These are phyloP conservation scores for Selenicereus undatus DNA, from an alignment of 148 eudicot species.

Conservation along the genomic window DNA sequence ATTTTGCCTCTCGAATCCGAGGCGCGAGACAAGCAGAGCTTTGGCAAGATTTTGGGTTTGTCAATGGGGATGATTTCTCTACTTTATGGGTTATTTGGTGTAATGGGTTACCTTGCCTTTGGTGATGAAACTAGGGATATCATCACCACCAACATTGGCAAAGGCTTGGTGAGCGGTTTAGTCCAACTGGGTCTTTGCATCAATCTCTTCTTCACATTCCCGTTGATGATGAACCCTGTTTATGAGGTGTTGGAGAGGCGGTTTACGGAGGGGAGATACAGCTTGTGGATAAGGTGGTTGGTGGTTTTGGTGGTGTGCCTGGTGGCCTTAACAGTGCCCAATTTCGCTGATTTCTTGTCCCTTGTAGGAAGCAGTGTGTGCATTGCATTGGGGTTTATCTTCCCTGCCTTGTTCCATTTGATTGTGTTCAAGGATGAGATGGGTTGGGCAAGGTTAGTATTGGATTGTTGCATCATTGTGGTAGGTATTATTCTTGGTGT, in stretches of 20 bases:
- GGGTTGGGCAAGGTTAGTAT: conserved; percentile 31
- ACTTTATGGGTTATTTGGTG: conserved; percentile 60
- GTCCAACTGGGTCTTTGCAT: conserved; percentile 69
- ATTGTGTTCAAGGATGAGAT: conserved; percentile 56
- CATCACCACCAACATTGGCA: conserved; percentile 66
- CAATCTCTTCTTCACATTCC: conserved; percentile 65
- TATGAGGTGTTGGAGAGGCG: conserved; percentile 79
- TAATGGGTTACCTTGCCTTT: conserved; percentile 69
- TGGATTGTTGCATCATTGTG: conserved; percentile 46
- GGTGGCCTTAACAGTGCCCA: conserved; percentile 70
- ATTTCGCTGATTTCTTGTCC: conserved; percentile 83
- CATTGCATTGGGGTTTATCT: conserved; percentile 63
- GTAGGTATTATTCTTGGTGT: conserved; percentile 56
- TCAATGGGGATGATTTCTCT: conserved; percentile 56
- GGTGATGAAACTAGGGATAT: conserved; percentile 68
- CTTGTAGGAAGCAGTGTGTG: conserved; percentile 88
- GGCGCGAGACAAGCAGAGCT: conserved; percentile 38
- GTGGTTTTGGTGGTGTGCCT: conserved; percentile 48
- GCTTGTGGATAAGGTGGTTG: conserved; percentile 69
- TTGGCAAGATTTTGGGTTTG: conserved; percentile 39
- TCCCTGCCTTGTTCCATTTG: conserved; percentile 76
- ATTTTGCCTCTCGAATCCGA: conserved; percentile 52
- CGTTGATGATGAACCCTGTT: conserved; percentile 90
- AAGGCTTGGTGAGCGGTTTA: conserved; percentile 51
- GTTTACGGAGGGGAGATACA: conserved; percentile 50